Conservation (phyloP, 2,329 filamentous ascomycete genomes). For the Pestalotiopsis sp. region DNA sequence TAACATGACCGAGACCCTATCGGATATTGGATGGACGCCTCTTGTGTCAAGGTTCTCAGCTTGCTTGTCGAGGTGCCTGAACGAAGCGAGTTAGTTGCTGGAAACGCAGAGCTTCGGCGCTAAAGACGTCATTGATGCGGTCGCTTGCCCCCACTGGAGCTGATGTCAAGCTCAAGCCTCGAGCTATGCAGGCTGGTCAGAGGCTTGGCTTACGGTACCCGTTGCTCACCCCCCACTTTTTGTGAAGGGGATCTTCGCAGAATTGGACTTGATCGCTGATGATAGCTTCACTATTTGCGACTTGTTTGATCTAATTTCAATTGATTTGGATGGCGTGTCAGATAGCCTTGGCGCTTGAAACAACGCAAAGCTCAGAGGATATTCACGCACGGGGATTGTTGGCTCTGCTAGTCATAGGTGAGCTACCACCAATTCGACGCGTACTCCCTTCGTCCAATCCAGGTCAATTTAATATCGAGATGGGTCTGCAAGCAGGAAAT, state of each 20-base stretch:
- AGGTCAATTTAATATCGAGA: too few species aligned
- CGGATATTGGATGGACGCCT: not conserved
- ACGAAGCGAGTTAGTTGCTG: not conserved
- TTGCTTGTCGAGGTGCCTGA: not conserved
- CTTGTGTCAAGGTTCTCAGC: not conserved
- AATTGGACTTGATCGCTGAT: not conserved
- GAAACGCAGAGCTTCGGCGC: not conserved
- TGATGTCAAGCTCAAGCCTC: not conserved
- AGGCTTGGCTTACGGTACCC: not conserved
- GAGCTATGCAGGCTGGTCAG: too few species aligned
- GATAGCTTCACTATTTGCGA: too few species aligned
- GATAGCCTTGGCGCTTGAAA: too few species aligned
- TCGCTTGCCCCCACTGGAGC: not conserved
- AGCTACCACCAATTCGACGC: too few species aligned
- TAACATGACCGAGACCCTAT: not conserved
- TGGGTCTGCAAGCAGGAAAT: too few species aligned
- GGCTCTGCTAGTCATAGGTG: too few species aligned
- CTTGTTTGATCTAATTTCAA: too few species aligned
- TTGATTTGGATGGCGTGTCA: too few species aligned
- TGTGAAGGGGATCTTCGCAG: not conserved
- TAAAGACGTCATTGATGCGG: slow-evolving; percentile 3
- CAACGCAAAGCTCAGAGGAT: too few species aligned
- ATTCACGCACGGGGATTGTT: too few species aligned
- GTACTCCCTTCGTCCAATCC: too few species aligned
- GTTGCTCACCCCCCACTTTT: not conserved